Percentiles rank a stretch among this genome's conserved stretches.
Conservation (phyloP, 139 green algal genomes). For the Pleodorina starrii region DNA sequence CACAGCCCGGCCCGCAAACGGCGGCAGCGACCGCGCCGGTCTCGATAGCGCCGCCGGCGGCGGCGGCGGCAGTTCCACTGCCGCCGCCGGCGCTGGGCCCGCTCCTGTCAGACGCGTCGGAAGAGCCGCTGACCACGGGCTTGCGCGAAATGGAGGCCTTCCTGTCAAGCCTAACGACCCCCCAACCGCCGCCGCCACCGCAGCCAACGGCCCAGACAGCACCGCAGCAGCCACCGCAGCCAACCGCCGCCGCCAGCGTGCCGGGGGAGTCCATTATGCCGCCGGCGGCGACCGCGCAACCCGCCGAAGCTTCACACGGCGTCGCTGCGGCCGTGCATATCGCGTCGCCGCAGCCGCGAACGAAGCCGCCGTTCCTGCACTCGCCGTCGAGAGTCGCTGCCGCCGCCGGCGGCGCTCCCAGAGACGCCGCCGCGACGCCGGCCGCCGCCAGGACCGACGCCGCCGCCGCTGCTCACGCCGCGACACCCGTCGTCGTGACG, state of each 20-base stretch:
- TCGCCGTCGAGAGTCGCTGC: too few relatives aligned
- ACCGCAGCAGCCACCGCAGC: too few relatives aligned
- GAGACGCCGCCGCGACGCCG: background rate
- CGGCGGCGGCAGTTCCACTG: background rate
- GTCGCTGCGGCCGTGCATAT: background rate
- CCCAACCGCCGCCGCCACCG: background rate
- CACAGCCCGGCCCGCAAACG: background rate
- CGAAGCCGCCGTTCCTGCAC: too few relatives aligned
- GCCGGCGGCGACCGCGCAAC: too few relatives aligned
- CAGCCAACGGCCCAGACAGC: background rate
- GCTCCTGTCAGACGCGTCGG: background rate
- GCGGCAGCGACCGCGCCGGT: background rate
- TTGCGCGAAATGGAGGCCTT: conserved; percentile 6
- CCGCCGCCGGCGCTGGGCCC: background rate
- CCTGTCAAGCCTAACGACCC: background rate
- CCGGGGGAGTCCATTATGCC: too few relatives aligned
- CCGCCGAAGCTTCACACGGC: too few relatives aligned
- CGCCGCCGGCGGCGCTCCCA: too few relatives aligned
- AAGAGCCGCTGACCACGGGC: background rate
- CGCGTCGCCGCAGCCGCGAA: background rate
- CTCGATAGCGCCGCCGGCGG: background rate
- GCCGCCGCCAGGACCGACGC: too few relatives aligned
- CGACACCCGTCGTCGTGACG: background rate
- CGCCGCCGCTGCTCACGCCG: background rate
- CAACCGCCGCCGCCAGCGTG: too few relatives aligned